Base-by-base conservation (phyloP, 768 basidiomycete genomes). In the Tylopilus sp. region DNA sequence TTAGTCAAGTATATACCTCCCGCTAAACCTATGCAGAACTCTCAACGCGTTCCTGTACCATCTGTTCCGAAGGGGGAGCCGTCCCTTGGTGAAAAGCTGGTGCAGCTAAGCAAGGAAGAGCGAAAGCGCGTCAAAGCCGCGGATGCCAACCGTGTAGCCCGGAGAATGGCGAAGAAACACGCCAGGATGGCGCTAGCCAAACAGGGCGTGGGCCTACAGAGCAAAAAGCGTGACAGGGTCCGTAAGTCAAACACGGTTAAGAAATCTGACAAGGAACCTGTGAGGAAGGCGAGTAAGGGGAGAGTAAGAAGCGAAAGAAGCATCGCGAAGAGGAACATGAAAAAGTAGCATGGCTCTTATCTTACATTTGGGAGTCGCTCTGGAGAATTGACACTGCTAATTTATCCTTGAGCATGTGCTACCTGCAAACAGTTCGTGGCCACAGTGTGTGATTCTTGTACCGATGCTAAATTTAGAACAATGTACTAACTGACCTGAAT, bases 91-190 rank as follows among this genome's bases (percentile, higher is more conserved):
- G 82, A 82, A 59, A 84, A 85, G 63, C 74, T 98, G 25, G 81
- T 79, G 28, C 79, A 82, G 46, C 73, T 98, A 36, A 79, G 86
- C 15, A 94, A 94, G 69, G 88, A 91, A 20, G 90, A 88, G 55
- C 81, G 95, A 53, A 97, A 95, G 73, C 75, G 80, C 39, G 81
- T 75, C 53, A 99, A 99, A 71, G 77, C 85, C 3, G 63, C 78
- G 21, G 86, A 98, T 66, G 76, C 83, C 1, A 91, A 90, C 52
- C 85, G 95, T 23, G 75, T 92, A 38, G 88, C 86, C 38, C 75
- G 95, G 43, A 76, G 95, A 51, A 65, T 94, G 68, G 92, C 90
- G 38, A 97, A 98, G 81, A 97, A 97, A 72, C 88, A 87, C 69
- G 79, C 83, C 30, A 75, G 85, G 57, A 78, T 76, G 58, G 66